Evolutionary conservation across 139 green algal genomes (phyloP).

Genomic region (Haematococcus sp.): DNA sequence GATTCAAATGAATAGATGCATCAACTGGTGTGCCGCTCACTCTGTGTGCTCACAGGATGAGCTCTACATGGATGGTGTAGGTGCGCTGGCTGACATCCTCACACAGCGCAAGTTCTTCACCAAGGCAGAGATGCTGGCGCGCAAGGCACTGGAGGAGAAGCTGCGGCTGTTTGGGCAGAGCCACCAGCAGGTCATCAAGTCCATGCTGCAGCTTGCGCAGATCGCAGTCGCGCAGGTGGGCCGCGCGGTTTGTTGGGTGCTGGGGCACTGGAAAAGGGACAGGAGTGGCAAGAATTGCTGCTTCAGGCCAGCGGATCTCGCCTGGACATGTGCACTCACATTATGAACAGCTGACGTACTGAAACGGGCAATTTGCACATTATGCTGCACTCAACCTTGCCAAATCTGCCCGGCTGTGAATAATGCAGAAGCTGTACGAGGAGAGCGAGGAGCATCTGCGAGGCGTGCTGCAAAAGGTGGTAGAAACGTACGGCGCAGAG

Average conservation of each 20-base stretch:
- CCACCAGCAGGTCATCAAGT: conserved; percentile 10
- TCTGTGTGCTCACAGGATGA: conserved; percentile 21
- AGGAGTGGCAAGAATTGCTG: too few species aligned
- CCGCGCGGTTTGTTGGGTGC: too few species aligned
- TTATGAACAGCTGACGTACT: too few species aligned
- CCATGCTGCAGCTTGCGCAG: conserved; percentile 10
- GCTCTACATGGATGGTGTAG: conserved; percentile 17
- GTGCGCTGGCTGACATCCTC: conserved; percentile 8
- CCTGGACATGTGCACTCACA: too few species aligned
- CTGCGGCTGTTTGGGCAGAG: background rate
- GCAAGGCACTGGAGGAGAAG: conserved; percentile 13
- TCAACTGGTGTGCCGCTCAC: too few species aligned
- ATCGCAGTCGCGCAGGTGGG: conserved; percentile 13
- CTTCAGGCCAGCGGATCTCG: too few species aligned
- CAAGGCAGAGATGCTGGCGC: conserved; percentile 16
- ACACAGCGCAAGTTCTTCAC: conserved; percentile 11
- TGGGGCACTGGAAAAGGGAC: too few species aligned
- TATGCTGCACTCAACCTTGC: too few species aligned
- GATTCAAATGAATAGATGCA: too few species aligned
- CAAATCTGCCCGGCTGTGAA: too few species aligned
- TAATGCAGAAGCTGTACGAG: conserved; percentile 18
- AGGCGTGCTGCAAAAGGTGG: conserved; percentile 3
- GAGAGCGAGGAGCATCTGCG: conserved; percentile 9
- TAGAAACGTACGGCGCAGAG: background rate
- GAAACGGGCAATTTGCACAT: too few species aligned